Conservation (phyloP, 2,329 filamentous ascomycete genomes). For the Fusarium buharicum region DNA sequence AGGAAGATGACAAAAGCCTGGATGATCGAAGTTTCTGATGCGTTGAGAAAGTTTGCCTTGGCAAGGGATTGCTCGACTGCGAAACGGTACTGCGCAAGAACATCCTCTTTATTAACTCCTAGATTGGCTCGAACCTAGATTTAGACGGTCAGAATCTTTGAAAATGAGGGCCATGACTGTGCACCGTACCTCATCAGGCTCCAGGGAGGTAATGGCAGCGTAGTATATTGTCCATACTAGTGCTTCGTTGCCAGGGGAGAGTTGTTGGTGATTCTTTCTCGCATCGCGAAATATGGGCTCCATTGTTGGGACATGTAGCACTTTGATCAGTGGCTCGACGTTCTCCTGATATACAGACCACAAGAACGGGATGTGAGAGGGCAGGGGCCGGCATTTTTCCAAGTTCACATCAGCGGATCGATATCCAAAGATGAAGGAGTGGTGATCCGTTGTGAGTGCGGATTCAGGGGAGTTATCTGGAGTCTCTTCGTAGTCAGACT, state of each 20-base stretch:
- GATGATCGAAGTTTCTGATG: conserved; percentile 65
- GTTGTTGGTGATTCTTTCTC: conserved; percentile 66
- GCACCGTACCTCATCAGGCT: conserved; percentile 64
- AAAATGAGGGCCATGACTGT: not conserved
- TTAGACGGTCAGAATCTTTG: conserved; percentile 7
- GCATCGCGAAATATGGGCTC: conserved; percentile 70
- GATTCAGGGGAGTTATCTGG: conserved; percentile 56
- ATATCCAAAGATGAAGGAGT: conserved; percentile 78
- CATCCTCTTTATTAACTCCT: conserved; percentile 55
- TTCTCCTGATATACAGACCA: conserved; percentile 79
- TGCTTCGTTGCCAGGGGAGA: conserved; percentile 68
- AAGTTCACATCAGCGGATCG: conserved; percentile 76
- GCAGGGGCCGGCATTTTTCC: conserved; percentile 70
- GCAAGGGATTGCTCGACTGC: conserved; percentile 68
- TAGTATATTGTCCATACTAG: conserved; percentile 73
- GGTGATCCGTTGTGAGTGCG: conserved; percentile 62
- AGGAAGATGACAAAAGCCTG: conserved; percentile 70
- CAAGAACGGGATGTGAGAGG: conserved; percentile 72
- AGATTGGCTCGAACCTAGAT: conserved; percentile 53
- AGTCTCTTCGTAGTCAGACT: conserved; percentile 71
- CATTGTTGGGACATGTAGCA: conserved; percentile 75
- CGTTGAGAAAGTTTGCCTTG: conserved; percentile 67
- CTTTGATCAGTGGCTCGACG: conserved; percentile 77
- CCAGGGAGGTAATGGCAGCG: conserved; percentile 67
- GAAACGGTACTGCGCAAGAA: conserved; percentile 60